Evolutionary conservation across 75 land plant genomes (phyloP).

Genomic region (Larix kaempferi): DNA sequence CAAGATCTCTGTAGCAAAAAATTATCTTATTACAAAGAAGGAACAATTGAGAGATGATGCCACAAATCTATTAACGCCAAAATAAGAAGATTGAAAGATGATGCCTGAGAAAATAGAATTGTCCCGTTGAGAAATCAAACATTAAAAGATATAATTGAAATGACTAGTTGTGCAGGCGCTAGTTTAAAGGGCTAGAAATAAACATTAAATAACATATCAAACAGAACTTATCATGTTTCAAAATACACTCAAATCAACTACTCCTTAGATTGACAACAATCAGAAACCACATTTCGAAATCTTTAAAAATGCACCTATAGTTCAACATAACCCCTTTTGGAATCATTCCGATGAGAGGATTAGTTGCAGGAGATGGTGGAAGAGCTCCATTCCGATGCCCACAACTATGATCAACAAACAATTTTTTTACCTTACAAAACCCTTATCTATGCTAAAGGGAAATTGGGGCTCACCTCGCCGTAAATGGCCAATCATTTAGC

Average conservation of each 20-base stretch:
- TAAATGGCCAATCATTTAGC: too few species aligned
- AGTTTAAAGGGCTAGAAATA: slow-evolving; percentile 61
- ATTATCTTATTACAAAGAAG: too few species aligned
- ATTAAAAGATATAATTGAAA: too few species aligned
- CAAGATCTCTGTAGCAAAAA: too few species aligned
- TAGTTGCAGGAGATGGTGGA: slow-evolving; percentile 70
- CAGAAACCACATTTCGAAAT: not conserved
- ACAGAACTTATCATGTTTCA: not conserved
- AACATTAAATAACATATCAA: not conserved
- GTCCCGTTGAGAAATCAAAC: too few species aligned
- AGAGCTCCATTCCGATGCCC: slow-evolving; percentile 83
- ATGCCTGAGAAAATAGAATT: too few species aligned
- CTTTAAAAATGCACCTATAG: not conserved
- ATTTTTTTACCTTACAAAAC: too few species aligned
- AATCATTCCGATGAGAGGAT: slow-evolving; percentile 46
- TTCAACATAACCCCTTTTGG: slow-evolving; percentile 53
- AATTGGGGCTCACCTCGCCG: too few species aligned
- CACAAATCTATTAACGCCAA: too few species aligned
- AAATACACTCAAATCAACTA: not conserved
- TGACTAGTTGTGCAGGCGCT: slow-evolving; percentile 51
- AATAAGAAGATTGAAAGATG: too few species aligned
- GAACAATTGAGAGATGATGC: too few species aligned
- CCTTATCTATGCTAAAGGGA: too few species aligned
- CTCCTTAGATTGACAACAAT: not conserved
- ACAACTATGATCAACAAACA: slow-evolving; percentile 83